phyloP scores from a whole-genome alignment of 768 basidiomycete species.

The Tulasnella sp. region DNA sequence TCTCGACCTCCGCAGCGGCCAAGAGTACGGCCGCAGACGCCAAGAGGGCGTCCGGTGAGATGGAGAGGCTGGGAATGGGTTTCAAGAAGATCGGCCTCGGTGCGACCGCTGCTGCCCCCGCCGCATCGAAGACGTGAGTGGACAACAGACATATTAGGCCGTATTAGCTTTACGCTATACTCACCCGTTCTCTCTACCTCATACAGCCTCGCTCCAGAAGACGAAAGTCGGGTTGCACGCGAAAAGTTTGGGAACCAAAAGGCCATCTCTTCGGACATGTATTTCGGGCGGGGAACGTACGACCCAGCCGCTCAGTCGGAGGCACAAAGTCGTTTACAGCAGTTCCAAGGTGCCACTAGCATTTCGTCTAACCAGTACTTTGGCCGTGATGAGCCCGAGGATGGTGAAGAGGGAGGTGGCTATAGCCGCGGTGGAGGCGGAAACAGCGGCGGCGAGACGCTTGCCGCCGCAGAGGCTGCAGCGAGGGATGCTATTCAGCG shows the following conservation, averaged over 20 bases:
- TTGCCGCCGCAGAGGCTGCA: slow-evolving; percentile 62
- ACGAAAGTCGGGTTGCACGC: slow-evolving; percentile 77
- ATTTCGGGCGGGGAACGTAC: slow-evolving; percentile 87
- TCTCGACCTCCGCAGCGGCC: background rate
- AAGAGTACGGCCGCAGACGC: slow-evolving; percentile 41
- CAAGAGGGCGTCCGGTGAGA: slow-evolving; percentile 50
- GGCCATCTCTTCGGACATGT: slow-evolving; percentile 97
- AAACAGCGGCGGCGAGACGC: slow-evolving; percentile 53
- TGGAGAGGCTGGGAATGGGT: slow-evolving; percentile 65
- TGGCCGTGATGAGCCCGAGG: slow-evolving; percentile 74
- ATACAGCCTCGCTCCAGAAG: slow-evolving; percentile 44
- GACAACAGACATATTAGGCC: slow-evolving; percentile 36
- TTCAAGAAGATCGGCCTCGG: slow-evolving; percentile 85
- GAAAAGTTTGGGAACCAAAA: slow-evolving; percentile 93
- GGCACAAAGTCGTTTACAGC: slow-evolving; percentile 77
- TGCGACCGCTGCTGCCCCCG: slow-evolving; percentile 63
- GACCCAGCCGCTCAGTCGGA: slow-evolving; percentile 72
- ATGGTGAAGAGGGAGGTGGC: slow-evolving; percentile 53
- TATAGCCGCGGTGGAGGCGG: slow-evolving; percentile 43
- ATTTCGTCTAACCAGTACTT: slow-evolving; percentile 98
- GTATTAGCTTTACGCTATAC: background rate
- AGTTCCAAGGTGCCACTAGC: slow-evolving; percentile 88
- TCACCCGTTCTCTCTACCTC: slow-evolving; percentile 36
- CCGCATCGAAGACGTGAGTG: slow-evolving; percentile 51
- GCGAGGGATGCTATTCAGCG: slow-evolving; percentile 63